Percentiles rank a stretch among this genome's conserved stretches.
phyloP scores from a whole-genome alignment of 768 basidiomycete species.

The Trametes elegans region DNA sequence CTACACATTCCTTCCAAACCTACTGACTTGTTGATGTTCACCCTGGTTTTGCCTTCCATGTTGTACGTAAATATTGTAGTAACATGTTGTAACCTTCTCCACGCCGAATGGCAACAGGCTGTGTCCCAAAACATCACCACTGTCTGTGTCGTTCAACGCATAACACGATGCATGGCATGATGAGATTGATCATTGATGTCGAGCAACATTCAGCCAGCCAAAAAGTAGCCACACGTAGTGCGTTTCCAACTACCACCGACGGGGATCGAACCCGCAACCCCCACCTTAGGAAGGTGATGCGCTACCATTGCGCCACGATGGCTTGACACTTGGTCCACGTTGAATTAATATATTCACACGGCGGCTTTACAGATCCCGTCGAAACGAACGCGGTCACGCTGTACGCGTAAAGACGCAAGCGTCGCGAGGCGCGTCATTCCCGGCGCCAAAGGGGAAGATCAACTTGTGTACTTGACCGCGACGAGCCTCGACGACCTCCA shows the following conservation, averaged over 20 bases:
- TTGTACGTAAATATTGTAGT: too few relatives aligned
- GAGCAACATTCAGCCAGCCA: too few relatives aligned
- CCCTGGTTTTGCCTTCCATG: too few relatives aligned
- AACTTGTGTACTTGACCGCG: neutral
- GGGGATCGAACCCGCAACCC: constrained; percentile 36
- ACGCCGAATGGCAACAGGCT: too few relatives aligned
- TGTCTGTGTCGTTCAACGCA: too few relatives aligned
- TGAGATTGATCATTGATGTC: neutral
- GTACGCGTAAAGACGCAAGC: neutral
- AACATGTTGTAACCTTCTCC: too few relatives aligned
- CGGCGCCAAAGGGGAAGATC: constrained; percentile 3
- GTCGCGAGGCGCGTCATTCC: neutral
- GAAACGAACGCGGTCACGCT: constrained; percentile 12
- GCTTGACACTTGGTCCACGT: constrained; percentile 10
- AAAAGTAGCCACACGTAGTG: constrained; percentile 1
- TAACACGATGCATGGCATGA: neutral
- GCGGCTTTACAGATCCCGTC: neutral
- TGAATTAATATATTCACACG: neutral
- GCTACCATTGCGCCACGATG: constrained; percentile 36
- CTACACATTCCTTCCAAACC: too few relatives aligned
- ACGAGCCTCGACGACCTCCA: neutral
- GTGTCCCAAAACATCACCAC: too few relatives aligned
- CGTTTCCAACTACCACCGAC: constrained; percentile 27
- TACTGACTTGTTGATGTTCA: too few relatives aligned
- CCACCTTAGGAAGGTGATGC: constrained; percentile 37